Evolutionary conservation across 192 early-diverging fungal species (phyloP).

Genomic region (Pilaira anomala): DNA sequence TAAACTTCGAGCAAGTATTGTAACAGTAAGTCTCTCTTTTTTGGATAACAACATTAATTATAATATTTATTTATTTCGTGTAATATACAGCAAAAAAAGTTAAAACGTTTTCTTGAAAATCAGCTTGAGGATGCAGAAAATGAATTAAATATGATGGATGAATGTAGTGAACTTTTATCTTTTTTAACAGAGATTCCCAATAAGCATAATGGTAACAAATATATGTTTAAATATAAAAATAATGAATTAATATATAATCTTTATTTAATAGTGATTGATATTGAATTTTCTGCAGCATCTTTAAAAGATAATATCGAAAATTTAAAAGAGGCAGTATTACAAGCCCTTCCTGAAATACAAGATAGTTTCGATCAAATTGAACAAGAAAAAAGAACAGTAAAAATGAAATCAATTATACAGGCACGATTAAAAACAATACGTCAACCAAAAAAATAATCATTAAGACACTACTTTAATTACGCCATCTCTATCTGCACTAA

Average conservation of each 20-base stretch:
- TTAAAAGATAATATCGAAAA: too few species aligned
- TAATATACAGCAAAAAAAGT: not conserved
- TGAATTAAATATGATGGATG: not conserved
- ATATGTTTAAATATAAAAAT: too few species aligned
- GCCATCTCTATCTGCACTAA: conserved; percentile 73
- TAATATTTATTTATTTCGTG: not conserved
- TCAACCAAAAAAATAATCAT: not conserved
- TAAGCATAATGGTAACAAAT: too few species aligned
- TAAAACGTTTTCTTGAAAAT: not conserved
- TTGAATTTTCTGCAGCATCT: too few species aligned
- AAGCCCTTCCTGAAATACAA: too few species aligned
- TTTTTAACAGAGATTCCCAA: not conserved
- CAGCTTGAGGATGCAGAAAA: not conserved
- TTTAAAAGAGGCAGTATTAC: too few species aligned
- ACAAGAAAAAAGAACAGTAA: too few species aligned
- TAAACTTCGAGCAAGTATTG: not conserved
- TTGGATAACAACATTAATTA: not conserved
- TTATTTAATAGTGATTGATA: too few species aligned
- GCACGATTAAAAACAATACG: too few species aligned
- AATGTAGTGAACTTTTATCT: not conserved
- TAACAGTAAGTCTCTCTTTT: not conserved
- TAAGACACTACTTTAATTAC: conserved; percentile 64
- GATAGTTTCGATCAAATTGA: too few species aligned
- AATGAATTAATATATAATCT: too few species aligned
- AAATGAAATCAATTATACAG: too few species aligned